These are phyloP conservation scores for Endotrypanum monterogeii DNA, from an alignment of 208 protist species.

Conservation along the genomic window DNA sequence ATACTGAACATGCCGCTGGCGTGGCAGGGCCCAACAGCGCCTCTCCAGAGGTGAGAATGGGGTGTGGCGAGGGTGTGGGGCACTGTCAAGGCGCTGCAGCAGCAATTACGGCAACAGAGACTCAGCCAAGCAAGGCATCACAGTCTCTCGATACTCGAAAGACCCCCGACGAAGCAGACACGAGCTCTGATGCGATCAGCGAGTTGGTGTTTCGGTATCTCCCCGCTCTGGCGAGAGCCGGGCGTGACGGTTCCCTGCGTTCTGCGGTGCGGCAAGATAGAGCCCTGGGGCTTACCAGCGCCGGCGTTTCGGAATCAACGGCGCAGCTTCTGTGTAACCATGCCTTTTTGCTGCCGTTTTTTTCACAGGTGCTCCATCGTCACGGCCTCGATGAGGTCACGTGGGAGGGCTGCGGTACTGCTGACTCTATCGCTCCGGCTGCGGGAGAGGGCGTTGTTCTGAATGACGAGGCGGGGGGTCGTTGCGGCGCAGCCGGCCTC, in stretches of 20 bases:
- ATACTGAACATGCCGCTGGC: not conserved
- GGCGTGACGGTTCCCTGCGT: not conserved
- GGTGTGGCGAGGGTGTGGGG: not conserved
- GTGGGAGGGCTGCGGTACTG: not conserved
- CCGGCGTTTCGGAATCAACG: constrained; percentile 42
- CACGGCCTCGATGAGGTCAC: constrained; percentile 20
- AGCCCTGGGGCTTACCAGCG: constrained; percentile 35
- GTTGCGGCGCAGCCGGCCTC: constrained; percentile 30
- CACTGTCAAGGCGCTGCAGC: not conserved
- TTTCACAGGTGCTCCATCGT: constrained; percentile 34
- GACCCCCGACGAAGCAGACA: not conserved
- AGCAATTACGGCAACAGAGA: not conserved
- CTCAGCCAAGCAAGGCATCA: not conserved
- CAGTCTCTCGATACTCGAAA: not conserved
- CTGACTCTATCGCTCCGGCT: not conserved
- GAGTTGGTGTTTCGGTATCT: constrained; percentile 4
- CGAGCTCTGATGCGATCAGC: not conserved
- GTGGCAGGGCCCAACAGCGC: not conserved
- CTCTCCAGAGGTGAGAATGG: not conserved
- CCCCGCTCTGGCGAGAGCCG: constrained; percentile 6
- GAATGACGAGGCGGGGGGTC: not conserved
- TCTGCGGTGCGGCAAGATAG: constrained; percentile 5
- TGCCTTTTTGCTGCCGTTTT: constrained; percentile 57
- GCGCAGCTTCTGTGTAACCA: constrained; percentile 68
- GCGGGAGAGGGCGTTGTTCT: constrained; percentile 30